Percentiles rank a stretch among this genome's conserved stretches.
Conservation (phyloP, 805 yeast species). For the Sugiyamaella floridensis region DNA sequence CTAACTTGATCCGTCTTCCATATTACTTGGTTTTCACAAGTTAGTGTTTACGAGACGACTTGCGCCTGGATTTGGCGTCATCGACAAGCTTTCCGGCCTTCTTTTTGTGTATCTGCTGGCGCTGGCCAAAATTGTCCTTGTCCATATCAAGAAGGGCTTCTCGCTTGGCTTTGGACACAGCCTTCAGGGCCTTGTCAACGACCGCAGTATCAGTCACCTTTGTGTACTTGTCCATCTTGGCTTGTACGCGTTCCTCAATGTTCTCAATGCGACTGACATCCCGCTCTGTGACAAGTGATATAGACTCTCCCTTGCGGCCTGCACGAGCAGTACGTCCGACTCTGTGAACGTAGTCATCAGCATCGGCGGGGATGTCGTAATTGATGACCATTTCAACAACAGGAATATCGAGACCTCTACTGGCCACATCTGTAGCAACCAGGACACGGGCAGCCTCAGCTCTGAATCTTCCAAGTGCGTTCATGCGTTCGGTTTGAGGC, state of each 20-base stretch:
- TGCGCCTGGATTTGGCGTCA: background rate
- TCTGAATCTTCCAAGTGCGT: constrained; percentile 84
- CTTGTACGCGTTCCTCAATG: constrained; percentile 77
- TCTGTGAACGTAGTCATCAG: constrained; percentile 93
- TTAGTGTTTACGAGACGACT: background rate
- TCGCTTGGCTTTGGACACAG: constrained; percentile 75
- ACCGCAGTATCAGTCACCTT: constrained; percentile 69
- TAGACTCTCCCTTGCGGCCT: constrained; percentile 78
- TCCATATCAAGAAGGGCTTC: constrained; percentile 94
- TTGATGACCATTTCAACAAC: constrained; percentile 83
- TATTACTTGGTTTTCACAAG: background rate
- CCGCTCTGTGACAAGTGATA: constrained; percentile 76
- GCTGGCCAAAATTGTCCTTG: constrained; percentile 78
- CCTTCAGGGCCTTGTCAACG: constrained; percentile 61
- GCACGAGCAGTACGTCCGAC: constrained; percentile 99
- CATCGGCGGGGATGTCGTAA: constrained; percentile 90
- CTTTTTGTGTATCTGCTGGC: constrained; percentile 44
- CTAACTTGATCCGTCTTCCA: background rate
- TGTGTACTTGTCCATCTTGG: constrained; percentile 71
- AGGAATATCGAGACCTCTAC: constrained; percentile 96
- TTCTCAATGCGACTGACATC: constrained; percentile 77
- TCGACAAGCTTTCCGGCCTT: constrained; percentile 22
- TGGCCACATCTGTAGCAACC: constrained; percentile 94
- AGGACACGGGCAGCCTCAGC: constrained; percentile 91
- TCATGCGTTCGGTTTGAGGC: constrained; percentile 88